Percentiles rank a stretch among this genome's conserved stretches.
Evolutionary conservation across 2,329 filamentous ascomycete genomes (phyloP).

Genomic region (Colletotrichum aenigma): DNA sequence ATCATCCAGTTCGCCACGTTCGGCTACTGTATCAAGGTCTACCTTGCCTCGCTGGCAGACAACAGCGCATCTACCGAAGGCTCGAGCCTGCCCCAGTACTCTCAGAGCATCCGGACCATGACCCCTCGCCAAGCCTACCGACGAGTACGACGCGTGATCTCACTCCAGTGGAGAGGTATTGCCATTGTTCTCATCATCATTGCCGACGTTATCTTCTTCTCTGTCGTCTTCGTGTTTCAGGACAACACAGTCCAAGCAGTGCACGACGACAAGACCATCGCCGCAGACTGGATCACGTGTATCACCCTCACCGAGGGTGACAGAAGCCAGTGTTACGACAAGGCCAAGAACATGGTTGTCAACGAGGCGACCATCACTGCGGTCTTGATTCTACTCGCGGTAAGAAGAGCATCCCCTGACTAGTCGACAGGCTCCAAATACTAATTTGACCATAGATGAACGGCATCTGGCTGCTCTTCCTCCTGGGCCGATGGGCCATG

Average conservation of each 20-base stretch:
- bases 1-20: conserved; percentile 86
- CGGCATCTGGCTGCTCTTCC: conserved; percentile 82
- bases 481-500: conserved; percentile 87
- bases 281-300: conserved; percentile 73
- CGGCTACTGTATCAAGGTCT: conserved; percentile 93
- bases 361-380: conserved; percentile 79
- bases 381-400: conserved; percentile 80
- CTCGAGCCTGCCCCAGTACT: conserved; percentile 76
- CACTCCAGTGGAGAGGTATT: conserved; percentile 94
- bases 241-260: conserved; percentile 72
- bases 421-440: neutral
- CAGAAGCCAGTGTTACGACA: conserved; percentile 67
- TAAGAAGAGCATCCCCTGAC: conserved; percentile 49
- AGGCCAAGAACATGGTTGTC: conserved; percentile 68
- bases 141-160: conserved; percentile 82
- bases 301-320: conserved; percentile 62
- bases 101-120: conserved; percentile 75
- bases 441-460: conserved; percentile 61
- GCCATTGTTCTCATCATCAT: conserved; percentile 89
- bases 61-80: conserved; percentile 71
- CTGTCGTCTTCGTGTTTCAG: conserved; percentile 87
- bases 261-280: conserved; percentile 56
- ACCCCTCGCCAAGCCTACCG: conserved; percentile 88
- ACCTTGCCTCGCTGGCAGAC: conserved; percentile 82
- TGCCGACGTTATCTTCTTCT: conserved; percentile 91